These are phyloP conservation scores for Hemileccinum rubropunctum DNA, from an alignment of 768 basidiomycete genomes.

Conservation along the genomic window DNA sequence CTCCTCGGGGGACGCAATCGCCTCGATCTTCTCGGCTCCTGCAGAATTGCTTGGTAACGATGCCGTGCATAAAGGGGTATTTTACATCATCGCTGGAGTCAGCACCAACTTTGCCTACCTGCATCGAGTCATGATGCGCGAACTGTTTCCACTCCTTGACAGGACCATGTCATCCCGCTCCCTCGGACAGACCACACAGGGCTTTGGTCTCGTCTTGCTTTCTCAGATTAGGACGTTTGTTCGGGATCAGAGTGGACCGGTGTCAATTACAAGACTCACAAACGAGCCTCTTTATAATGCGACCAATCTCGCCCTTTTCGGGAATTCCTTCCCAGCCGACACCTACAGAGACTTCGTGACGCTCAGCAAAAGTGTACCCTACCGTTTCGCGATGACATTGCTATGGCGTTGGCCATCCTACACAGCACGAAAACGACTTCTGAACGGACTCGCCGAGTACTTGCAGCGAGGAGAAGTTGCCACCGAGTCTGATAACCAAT, in stretches of 20 bases:
- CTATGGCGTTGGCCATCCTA: constrained; percentile 15
- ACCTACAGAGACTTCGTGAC: constrained; percentile 22
- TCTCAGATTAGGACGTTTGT: constrained; percentile 11
- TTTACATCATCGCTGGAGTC: too few relatives aligned
- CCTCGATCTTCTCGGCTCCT: too few relatives aligned
- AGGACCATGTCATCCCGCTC: too few relatives aligned
- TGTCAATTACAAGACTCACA: constrained; percentile 17
- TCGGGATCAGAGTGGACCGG: background rate
- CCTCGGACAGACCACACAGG: too few relatives aligned
- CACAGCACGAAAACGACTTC: constrained; percentile 11
- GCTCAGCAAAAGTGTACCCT: constrained; percentile 17
- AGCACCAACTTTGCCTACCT: too few relatives aligned
- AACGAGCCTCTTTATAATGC: constrained; percentile 17
- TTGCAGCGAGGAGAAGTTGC: constrained; percentile 13
- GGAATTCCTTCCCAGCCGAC: constrained; percentile 6
- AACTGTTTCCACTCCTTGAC: too few relatives aligned
- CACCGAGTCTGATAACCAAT: too few relatives aligned
- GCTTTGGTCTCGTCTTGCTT: constrained; percentile 10
- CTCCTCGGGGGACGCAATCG: too few relatives aligned
- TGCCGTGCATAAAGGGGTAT: too few relatives aligned
- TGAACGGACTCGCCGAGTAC: constrained; percentile 12
- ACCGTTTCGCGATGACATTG: constrained; percentile 14
- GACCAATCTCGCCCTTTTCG: constrained; percentile 21
- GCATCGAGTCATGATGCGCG: too few relatives aligned
- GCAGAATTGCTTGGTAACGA: too few relatives aligned